These are phyloP conservation scores for Austropuccinia psidii DNA, from an alignment of 1,284 basidiomycete genomes.

Conservation along the genomic window DNA sequence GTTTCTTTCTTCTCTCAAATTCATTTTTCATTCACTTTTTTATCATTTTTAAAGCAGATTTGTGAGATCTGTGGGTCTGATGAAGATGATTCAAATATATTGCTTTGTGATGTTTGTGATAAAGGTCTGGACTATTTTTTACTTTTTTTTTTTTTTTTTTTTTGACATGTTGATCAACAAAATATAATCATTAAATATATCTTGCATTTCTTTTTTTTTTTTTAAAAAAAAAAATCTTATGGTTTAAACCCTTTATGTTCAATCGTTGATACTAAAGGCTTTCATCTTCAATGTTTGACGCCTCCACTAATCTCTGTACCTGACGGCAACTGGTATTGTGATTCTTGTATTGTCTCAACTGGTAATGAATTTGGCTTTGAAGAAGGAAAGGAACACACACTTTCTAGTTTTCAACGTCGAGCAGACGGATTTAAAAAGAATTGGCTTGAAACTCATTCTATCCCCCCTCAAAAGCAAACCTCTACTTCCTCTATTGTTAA, in stretches of 20 bases:
- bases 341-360: slow-evolving; percentile 79
- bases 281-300: slow-evolving; percentile 92
- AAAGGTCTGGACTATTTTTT: slow-evolving; percentile 52
- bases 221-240: too few relatives aligned
- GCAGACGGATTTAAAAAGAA: slow-evolving; percentile 76
- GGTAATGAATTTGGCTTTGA: slow-evolving; percentile 99
- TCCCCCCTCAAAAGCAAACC: slow-evolving; percentile 3
- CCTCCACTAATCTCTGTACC: slow-evolving; percentile 78
- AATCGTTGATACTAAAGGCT: slow-evolving; percentile 56
- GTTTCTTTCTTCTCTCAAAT: not conserved
- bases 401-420: slow-evolving; percentile 83
- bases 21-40: not conserved
- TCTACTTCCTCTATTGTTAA: slow-evolving; percentile 37
- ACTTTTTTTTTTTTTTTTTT: too few relatives aligned
- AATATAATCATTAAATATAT: too few relatives aligned
- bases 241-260: too few relatives aligned
- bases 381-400: slow-evolving; percentile 89
- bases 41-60: slow-evolving; percentile 49
- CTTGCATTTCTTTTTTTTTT: too few relatives aligned
- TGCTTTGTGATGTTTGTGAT: slow-evolving; percentile 95
- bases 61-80: slow-evolving; percentile 83
- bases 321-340: slow-evolving; percentile 85
- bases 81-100: slow-evolving; percentile 77
- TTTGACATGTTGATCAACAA: too few relatives aligned
- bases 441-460: slow-evolving; percentile 56